Percentiles rank a stretch among this genome's conserved stretches.
Evolutionary conservation across 2,329 filamentous ascomycete genomes (phyloP).

Genomic region (Apiospora koreana): DNA sequence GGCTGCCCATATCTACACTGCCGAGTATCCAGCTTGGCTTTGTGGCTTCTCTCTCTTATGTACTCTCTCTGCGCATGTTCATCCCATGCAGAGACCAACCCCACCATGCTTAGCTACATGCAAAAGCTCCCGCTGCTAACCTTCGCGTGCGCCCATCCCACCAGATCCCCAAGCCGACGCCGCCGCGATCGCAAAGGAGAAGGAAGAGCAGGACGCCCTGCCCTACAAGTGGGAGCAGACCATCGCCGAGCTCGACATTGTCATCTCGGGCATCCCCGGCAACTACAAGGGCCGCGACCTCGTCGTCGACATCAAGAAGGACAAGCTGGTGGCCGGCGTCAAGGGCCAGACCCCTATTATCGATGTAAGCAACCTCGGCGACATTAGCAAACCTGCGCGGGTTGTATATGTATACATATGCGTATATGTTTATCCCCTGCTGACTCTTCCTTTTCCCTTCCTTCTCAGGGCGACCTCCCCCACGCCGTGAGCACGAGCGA

Average conservation of each 20-base stretch:
- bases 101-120: neutral
- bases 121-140: neutral
- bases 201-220: slow-evolving; percentile 83
- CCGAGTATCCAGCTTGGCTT: neutral
- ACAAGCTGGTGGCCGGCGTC: slow-evolving; percentile 74
- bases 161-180: slow-evolving; percentile 59
- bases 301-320: slow-evolving; percentile 79
- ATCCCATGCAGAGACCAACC: neutral
- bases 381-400: too few species aligned
- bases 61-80: neutral
- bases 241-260: slow-evolving; percentile 84
- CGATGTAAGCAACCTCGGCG: slow-evolving; percentile 53
- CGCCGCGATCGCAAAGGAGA: slow-evolving; percentile 69
- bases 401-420: too few species aligned
- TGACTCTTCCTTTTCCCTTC: neutral
- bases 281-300: slow-evolving; percentile 86
- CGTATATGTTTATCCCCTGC: neutral
- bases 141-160: neutral
- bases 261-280: slow-evolving; percentile 68
- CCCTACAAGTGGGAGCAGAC: slow-evolving; percentile 98
- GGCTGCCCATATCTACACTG: neutral
- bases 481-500: slow-evolving; percentile 81
- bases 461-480: slow-evolving; percentile 76
- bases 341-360: slow-evolving; percentile 89
- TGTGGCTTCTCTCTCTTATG: neutral